phyloP scores from a whole-genome alignment of 306 rosid genomes.

The Lathyrus oleraceus region DNA sequence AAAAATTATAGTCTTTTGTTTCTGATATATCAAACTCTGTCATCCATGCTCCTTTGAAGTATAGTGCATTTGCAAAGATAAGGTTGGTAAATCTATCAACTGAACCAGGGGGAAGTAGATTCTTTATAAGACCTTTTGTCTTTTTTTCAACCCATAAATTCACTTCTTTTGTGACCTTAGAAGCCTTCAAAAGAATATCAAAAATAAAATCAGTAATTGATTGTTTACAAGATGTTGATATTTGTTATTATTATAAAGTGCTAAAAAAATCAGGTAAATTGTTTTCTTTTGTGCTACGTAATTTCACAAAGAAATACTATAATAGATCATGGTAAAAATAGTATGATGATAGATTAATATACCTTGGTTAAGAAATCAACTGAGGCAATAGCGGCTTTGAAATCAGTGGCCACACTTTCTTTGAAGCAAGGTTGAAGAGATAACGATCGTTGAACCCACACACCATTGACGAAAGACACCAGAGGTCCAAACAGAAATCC shows the following conservation, averaged over 20 bases:
- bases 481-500: conserved; percentile 78
- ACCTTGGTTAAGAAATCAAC: conserved; percentile 72
- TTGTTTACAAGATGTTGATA: too few species aligned
- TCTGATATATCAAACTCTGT: conserved; percentile 31
- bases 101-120: not conserved
- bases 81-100: not conserved
- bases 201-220: not conserved
- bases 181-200: not conserved
- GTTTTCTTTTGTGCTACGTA: too few species aligned
- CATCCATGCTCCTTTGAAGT: not conserved
- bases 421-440: conserved; percentile 41
- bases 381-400: conserved; percentile 54
- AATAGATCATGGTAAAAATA: too few species aligned
- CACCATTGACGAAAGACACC: not conserved
- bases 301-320: too few species aligned
- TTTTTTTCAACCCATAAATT: not conserved
- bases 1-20: too few species aligned
- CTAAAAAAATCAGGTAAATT: too few species aligned
- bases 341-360: too few species aligned
- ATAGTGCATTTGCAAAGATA: not conserved
- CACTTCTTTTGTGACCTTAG: not conserved
- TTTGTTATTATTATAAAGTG: too few species aligned
- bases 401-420: conserved; percentile 47
- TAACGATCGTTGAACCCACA: not conserved
- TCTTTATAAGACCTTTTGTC: not conserved